Base-by-base conservation (phyloP, 805 yeast genomes). In the Ogataea zsoltii region DNA sequence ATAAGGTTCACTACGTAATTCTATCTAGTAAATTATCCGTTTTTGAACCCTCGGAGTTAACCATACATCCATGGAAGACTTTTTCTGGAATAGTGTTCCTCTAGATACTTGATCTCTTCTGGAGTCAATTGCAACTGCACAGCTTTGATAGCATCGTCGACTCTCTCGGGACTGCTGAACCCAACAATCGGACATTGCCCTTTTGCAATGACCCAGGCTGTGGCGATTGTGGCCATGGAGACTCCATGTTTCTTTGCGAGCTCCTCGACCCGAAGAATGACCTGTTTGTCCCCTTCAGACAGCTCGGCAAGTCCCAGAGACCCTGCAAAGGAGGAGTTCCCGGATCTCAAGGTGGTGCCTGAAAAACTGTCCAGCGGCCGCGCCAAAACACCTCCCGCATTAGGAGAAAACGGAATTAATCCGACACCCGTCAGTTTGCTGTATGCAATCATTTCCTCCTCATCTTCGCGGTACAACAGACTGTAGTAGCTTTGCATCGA, bases 131-230 rank as follows among this genome's bases (percentile, higher is more conserved):
- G 54, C 30, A 79, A 54, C 21, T 65, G 60, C 13, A 74, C 39
- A 4, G 82, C 77, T 6, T 48, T 62, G 13, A 78, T 34, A 1
- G 76, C 76, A 42, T 80, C 85, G 32, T 76, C 77, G 16, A 82
- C 68, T 44, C 85, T 69, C 53, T 68, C 68, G 16, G 61, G 63
- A 17, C 70, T 70, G 52, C 65, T 70, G 43, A 80, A 46, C 2
- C 87, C 86, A n/a, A 81, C 71, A 51, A 81, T 79, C n/a, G 87
- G 86, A 33, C 54, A 48, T 16, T 68, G 62, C 7, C 81, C 82
- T 56, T 80, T 80, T 40, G 69, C 48, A 1, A 79, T 18, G 0
- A 70, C 70, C 85, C 85, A 82, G 3, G 83, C 79, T 7, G 72
- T 67, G 3, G 84, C 67, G 17, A 82, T 61, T 13, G 65, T 65